Base-by-base conservation (phyloP, 1,139 yeast species). In the Magnusiomyces fungicola region DNA sequence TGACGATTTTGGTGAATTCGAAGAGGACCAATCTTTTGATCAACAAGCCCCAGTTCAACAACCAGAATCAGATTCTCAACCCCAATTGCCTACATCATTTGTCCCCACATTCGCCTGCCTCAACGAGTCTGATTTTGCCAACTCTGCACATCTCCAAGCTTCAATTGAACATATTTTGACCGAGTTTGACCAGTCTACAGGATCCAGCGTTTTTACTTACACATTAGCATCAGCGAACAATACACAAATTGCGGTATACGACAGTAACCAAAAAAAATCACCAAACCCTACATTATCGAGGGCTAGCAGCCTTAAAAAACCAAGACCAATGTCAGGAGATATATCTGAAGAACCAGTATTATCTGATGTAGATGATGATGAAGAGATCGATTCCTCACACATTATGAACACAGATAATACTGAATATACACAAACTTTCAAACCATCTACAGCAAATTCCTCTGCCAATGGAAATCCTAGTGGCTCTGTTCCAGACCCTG, bases 61-160 rank as follows among this genome's bases (percentile, higher is more conserved):
- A 25, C 23, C 47, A 23, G 16, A 24, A 24, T 12, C 37, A 16
- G 30, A 18, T 14, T 30, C 25, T 22, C 7, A 32, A 39, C 16
- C 33, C 19, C 12, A 24, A 25, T 14, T 7, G 2, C 5, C 18
- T 16, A 16, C 22, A 41, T 16, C 19, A 18, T 12, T 19, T 32
- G 23, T 21, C 41, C 6, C 33, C n/a, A 16, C 48, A 1, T 24
- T 50, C 9, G 47, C 45, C 10, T 49, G 55, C 23, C 48, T 59
- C 1, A 43, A 51, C 18, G 63, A 59, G 38, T 25, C 53, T 2
- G 60, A 58, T 27, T 60, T 60, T 38, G 19, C 51, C n/a, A 58
- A 58, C 50, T 55, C 61, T 6, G 62, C 59, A 2, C 53, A 52
- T 33, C 49, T 60, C 12, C 61, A 59, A 45, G 58, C 62, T 5